These are phyloP conservation scores for Aspergillus steynii DNA, from an alignment of 495 filamentous ascomycete species.

Conservation along the genomic window DNA sequence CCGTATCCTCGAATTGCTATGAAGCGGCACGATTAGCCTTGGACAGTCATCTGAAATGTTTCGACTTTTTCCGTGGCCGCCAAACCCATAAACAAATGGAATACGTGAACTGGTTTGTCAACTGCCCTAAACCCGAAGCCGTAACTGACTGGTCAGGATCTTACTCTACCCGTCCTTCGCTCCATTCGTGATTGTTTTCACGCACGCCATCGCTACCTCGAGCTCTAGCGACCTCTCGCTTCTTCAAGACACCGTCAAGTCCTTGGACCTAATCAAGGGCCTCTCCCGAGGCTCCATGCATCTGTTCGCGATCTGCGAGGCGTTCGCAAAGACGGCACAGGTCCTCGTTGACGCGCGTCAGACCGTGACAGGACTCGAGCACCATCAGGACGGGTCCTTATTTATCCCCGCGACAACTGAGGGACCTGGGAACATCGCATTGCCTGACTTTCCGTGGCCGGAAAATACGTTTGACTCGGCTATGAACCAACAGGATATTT, in stretches of 20 bases:
- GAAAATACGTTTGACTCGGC: conserved; percentile 20
- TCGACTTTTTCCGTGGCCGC: conserved; percentile 24
- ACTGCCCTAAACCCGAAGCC: background rate
- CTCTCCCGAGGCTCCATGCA: conserved; percentile 25
- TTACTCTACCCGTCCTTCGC: conserved; percentile 29
- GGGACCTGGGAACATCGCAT: conserved; percentile 21
- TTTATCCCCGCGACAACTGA: conserved; percentile 13
- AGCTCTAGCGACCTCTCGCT: conserved; percentile 18
- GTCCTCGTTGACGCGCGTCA: conserved; percentile 24
- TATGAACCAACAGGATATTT: conserved; percentile 25
- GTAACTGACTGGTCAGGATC: conserved; percentile 19
- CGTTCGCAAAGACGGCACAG: conserved; percentile 26
- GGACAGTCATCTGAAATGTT: conserved; percentile 26
- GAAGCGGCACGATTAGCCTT: conserved; percentile 23
- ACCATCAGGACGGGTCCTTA: conserved; percentile 26
- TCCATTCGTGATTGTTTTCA: conserved; percentile 30
- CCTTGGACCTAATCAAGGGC: conserved; percentile 24
- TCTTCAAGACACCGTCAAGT: conserved; percentile 24
- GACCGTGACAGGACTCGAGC: conserved; percentile 23
- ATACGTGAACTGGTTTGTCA: conserved; percentile 28
- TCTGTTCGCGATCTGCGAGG: conserved; percentile 26
- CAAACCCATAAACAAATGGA: conserved; percentile 30
- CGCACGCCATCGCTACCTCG: conserved; percentile 29
- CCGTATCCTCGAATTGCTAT: conserved; percentile 25
- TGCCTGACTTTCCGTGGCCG: conserved; percentile 27